Conservation (phyloP, 2,329 filamentous ascomycete genomes). For the Ceratocystis variospora region DNA sequence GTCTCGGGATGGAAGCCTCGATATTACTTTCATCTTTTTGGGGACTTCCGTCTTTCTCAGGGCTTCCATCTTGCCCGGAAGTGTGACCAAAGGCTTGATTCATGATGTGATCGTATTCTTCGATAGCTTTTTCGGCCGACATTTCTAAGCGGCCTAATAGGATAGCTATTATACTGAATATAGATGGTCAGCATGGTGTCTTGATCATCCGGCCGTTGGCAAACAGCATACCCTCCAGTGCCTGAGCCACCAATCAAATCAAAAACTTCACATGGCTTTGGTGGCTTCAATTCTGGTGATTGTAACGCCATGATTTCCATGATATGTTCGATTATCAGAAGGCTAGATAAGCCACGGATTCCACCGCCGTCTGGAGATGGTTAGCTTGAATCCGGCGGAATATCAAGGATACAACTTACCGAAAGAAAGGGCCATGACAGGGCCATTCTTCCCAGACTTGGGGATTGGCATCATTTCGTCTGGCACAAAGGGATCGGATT, state of each 20-base stretch:
- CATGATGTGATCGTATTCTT: background rate
- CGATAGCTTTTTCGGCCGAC: background rate
- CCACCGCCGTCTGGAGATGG: constrained; percentile 21
- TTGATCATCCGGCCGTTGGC: background rate
- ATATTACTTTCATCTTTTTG: background rate
- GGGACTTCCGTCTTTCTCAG: background rate
- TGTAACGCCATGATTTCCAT: background rate
- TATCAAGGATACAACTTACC: no score
- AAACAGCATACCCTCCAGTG: constrained; percentile 23
- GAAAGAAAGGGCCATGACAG: no score
- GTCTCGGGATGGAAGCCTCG: background rate
- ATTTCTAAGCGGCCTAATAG: background rate
- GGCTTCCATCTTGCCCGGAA: no score
- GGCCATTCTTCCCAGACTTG: no score
- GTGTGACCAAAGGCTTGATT: background rate
- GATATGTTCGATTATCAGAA: constrained; percentile 23
- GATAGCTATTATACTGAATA: background rate
- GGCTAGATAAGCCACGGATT: constrained; percentile 23
- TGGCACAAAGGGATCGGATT: no score
- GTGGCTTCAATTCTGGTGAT: background rate
- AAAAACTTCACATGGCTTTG: constrained; percentile 24
- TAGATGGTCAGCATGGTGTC: background rate
- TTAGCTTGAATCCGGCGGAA: no score
- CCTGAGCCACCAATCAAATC: constrained; percentile 25
- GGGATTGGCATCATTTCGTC: no score